phyloP scores from a whole-genome alignment of 2,329 filamentous ascomycete genomes.

The Cladosporium oxysporum region DNA sequence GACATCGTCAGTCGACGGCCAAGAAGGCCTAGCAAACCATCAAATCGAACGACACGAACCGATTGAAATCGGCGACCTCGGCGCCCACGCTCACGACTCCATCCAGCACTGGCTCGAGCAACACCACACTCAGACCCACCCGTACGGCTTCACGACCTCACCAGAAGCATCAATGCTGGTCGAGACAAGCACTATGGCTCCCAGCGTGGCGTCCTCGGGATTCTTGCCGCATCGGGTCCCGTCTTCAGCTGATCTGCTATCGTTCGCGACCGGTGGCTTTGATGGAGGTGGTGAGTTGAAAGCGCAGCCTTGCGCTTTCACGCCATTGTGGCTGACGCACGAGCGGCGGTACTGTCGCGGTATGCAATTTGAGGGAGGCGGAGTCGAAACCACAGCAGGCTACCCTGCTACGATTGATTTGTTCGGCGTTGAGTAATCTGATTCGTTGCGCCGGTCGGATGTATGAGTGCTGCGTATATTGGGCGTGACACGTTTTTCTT shows the following conservation, averaged over 20 bases:
- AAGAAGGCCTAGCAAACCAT: conserved; percentile 11
- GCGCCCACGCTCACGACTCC: not conserved
- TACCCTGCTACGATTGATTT: not conserved
- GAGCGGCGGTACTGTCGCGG: conserved; percentile 10
- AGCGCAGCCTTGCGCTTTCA: conserved; percentile 6
- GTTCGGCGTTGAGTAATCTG: not conserved
- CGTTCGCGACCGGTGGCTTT: conserved; percentile 2
- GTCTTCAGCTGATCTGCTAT: not conserved
- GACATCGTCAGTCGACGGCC: not conserved
- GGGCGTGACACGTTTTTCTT: not conserved
- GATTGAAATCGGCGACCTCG: not conserved
- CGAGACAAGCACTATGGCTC: conserved; percentile 2
- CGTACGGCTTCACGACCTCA: not conserved
- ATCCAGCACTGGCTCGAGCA: conserved; percentile 3
- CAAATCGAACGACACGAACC: not conserved
- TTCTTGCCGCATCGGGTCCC: not conserved
- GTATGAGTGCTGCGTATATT: not conserved
- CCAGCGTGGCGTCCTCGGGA: conserved; percentile 8
- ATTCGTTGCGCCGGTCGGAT: not conserved
- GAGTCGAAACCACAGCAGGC: not conserved
- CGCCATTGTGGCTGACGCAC: conserved; percentile 9
- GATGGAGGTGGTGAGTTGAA: not conserved
- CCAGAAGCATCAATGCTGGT: conserved; percentile 12
- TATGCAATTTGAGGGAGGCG: not conserved
- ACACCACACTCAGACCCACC: not conserved